Evolutionary conservation across 192 early-diverging fungal genomes (phyloP).

Genomic region (Coemansia sp.): DNA sequence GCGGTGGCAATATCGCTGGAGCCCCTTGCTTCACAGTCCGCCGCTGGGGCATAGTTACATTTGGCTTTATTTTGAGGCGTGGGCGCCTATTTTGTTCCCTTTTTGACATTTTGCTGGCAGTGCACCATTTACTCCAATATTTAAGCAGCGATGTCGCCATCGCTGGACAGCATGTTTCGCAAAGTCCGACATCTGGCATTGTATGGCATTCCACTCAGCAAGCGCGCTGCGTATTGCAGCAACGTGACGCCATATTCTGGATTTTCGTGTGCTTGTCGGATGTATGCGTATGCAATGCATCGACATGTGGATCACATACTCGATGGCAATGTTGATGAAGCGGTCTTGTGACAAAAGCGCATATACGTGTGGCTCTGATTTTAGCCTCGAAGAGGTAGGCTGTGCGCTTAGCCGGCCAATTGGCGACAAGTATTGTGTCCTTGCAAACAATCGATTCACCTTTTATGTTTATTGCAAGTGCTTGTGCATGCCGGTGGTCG

Average conservation of each 20-base stretch:
- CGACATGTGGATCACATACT: background rate
- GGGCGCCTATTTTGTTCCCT: background rate
- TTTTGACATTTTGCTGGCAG: background rate
- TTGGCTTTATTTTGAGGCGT: background rate
- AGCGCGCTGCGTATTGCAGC: background rate
- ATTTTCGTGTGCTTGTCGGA: background rate
- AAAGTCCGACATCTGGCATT: background rate
- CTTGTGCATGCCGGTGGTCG: background rate
- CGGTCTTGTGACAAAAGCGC: background rate
- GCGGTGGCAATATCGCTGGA: slow-evolving; percentile 7
- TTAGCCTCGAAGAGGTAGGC: background rate
- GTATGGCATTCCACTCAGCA: no score
- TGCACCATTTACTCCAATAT: no score
- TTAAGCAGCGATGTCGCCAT: no score
- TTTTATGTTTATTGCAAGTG: background rate
- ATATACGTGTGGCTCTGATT: background rate
- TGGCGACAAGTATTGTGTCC: background rate
- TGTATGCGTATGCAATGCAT: background rate
- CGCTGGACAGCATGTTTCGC: background rate
- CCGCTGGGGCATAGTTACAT: background rate
- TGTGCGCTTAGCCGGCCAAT: background rate
- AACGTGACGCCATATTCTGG: background rate
- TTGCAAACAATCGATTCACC: background rate
- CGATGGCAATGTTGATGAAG: background rate
- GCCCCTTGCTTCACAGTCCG: background rate